Percentiles rank a stretch among this genome's conserved stretches.
Conservation (phyloP, 2,329 filamentous ascomycete genomes). For the Colletotrichum tanaceti region DNA sequence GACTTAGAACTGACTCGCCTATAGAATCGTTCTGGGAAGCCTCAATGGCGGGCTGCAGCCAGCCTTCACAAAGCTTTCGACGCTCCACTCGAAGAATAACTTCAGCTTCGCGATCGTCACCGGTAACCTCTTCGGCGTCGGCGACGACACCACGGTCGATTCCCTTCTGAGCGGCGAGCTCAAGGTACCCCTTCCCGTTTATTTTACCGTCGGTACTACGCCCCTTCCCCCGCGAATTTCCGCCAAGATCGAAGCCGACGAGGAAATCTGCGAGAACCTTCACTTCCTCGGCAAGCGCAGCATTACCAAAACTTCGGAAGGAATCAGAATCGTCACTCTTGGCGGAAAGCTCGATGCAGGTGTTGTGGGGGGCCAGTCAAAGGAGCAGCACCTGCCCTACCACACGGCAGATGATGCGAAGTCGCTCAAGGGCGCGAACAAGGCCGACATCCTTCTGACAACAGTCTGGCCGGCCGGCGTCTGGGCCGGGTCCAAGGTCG, state of each 20-base stretch:
- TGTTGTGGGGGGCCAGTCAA: slow-evolving; percentile 70
- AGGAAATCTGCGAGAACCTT: slow-evolving; percentile 87
- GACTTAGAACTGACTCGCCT: slow-evolving; percentile 34
- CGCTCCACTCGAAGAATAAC: slow-evolving; percentile 85
- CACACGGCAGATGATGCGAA: slow-evolving; percentile 84
- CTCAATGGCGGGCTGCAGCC: slow-evolving; percentile 81
- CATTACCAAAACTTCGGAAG: slow-evolving; percentile 88
- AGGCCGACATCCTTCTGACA: slow-evolving; percentile 88
- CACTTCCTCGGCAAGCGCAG: slow-evolving; percentile 90
- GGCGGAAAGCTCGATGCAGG: slow-evolving; percentile 78
- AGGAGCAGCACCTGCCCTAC: slow-evolving; percentile 79
- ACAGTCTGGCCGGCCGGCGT: slow-evolving; percentile 85
- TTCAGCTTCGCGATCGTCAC: slow-evolving; percentile 88
- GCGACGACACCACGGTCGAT: slow-evolving; percentile 68
- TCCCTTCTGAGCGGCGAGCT: slow-evolving; percentile 80
- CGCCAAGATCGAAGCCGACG: slow-evolving; percentile 78
- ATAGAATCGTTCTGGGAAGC: slow-evolving; percentile 83
- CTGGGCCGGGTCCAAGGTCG: slow-evolving; percentile 73
- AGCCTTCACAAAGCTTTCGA: slow-evolving; percentile 82
- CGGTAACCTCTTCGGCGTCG: slow-evolving; percentile 81
- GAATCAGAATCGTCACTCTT: slow-evolving; percentile 86
- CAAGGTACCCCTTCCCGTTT: slow-evolving; percentile 82
- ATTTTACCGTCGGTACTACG: slow-evolving; percentile 84
- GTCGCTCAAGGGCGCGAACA: slow-evolving; percentile 78
- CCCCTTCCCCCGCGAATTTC: slow-evolving; percentile 78